Percentiles rank a stretch among this genome's conserved stretches.
Conservation (phyloP, 805 yeast genomes). For the Candida golubevii region DNA sequence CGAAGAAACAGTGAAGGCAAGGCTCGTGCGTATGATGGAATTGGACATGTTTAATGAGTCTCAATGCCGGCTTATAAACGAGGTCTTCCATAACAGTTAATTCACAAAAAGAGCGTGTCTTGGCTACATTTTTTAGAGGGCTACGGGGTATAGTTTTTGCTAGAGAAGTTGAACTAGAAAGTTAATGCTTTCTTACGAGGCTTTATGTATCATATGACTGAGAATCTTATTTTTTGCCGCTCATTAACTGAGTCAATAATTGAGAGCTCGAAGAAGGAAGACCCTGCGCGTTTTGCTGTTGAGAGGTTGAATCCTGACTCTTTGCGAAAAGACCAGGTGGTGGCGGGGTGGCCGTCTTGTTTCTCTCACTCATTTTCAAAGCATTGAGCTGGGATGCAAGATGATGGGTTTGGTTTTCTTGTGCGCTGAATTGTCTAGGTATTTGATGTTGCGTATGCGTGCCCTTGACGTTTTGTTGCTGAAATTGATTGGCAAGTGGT, state of each 20-base stretch:
- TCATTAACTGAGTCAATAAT: slow-evolving; percentile 77
- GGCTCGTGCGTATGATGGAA: slow-evolving; percentile 20
- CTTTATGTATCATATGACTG: not conserved
- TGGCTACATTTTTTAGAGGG: not conserved
- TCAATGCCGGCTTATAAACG: slow-evolving; percentile 11
- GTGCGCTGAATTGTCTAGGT: slow-evolving; percentile 1
- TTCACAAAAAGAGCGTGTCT: no score
- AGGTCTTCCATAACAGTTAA: slow-evolving; percentile 1
- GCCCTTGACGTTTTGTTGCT: slow-evolving; percentile 8
- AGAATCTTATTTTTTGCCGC: slow-evolving; percentile 52
- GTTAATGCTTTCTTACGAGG: not conserved
- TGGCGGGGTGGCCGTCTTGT: slow-evolving; percentile 53
- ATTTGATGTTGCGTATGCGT: slow-evolving; percentile 1
- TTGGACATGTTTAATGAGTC: slow-evolving; percentile 16
- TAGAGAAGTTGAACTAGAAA: not conserved
- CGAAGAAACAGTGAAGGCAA: slow-evolving; percentile 8
- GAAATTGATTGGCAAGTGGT: slow-evolving; percentile 13
- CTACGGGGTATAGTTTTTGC: not conserved
- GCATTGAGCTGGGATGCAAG: slow-evolving; percentile 21
- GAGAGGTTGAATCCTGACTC: slow-evolving; percentile 10
- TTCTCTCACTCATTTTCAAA: slow-evolving; percentile 30
- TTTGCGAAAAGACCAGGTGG: slow-evolving; percentile 64
- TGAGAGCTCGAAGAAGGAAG: slow-evolving; percentile 64
- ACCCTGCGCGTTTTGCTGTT: slow-evolving; percentile 8
- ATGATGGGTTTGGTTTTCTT: slow-evolving; percentile 10